Evolutionary conservation across 345 rosid species (phyloP).

Genomic region (Cardamine occulta): DNA sequence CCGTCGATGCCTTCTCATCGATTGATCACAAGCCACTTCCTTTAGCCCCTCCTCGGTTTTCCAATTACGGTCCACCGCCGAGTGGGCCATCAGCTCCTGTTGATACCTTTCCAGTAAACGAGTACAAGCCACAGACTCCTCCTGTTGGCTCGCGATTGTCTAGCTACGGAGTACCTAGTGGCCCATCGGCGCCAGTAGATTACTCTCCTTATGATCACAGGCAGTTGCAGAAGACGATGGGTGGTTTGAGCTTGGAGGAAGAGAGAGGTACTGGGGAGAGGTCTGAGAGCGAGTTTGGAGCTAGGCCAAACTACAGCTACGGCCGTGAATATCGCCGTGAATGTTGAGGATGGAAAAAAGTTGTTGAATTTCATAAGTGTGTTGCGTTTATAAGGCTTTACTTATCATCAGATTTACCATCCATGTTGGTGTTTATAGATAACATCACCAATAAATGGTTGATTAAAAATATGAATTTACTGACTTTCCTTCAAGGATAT

Average conservation of each 20-base stretch:
- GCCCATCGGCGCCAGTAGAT: constrained; percentile 65
- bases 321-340: constrained; percentile 49
- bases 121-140: constrained; percentile 49
- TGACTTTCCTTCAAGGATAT: constrained; percentile 16
- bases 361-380: constrained; percentile 24
- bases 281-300: constrained; percentile 44
- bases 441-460: constrained; percentile 20
- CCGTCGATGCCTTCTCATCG: constrained; percentile 50
- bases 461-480: constrained; percentile 24
- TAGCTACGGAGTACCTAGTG: constrained; percentile 48
- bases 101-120: constrained; percentile 44
- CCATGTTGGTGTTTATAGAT: constrained; percentile 26
- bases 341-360: constrained; percentile 37
- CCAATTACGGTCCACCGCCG: constrained; percentile 38
- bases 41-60: constrained; percentile 36
- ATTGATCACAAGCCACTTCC: constrained; percentile 48
- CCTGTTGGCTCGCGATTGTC: constrained; percentile 38
- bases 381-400: constrained; percentile 15
- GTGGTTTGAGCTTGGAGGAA: constrained; percentile 56
- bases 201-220: constrained; percentile 54
- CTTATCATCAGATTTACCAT: constrained; percentile 22
- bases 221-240: constrained; percentile 44
- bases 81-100: constrained; percentile 61
- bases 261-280: constrained; percentile 45
- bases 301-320: constrained; percentile 47